Conservation (phyloP, 1,284 basidiomycete species). For the Apiotrichum akiyoshidainum region DNA sequence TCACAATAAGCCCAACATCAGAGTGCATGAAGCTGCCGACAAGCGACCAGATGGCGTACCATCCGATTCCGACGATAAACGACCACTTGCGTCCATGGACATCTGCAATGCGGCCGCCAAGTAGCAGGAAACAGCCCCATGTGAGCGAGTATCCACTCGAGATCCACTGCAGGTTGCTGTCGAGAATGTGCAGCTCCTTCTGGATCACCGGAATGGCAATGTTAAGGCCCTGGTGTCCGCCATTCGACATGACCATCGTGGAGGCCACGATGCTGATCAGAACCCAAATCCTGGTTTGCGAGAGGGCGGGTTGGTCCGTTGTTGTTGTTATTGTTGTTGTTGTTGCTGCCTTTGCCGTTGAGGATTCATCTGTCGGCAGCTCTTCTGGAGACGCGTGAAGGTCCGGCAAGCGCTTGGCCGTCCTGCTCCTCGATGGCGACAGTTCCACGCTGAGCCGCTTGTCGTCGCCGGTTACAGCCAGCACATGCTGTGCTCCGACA, state of each 20-base stretch:
- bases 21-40: conserved; percentile 38
- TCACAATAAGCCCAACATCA: conserved; percentile 35
- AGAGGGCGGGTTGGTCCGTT: too few species aligned
- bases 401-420: too few species aligned
- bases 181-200: conserved; percentile 25
- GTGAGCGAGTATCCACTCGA: conserved; percentile 42
- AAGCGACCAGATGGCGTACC: conserved; percentile 39
- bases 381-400: too few species aligned
- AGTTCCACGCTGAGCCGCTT: too few species aligned
- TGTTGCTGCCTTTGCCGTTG: too few species aligned
- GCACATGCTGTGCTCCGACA: too few species aligned
- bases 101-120: conserved; percentile 45
- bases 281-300: background rate
- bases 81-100: conserved; percentile 38
- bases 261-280: conserved; percentile 15
- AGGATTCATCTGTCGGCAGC: too few species aligned
- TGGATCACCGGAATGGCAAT: conserved; percentile 47
- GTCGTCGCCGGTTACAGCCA: too few species aligned
- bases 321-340: too few species aligned
- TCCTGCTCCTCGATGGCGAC: too few species aligned
- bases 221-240: conserved; percentile 28
- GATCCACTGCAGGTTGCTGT: conserved; percentile 41
- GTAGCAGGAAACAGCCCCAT: conserved; percentile 43
- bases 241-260: conserved; percentile 14
- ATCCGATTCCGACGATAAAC: conserved; percentile 40